phyloP scores from a whole-genome alignment of 345 rosid species.

The Noccaea bulbosa region DNA sequence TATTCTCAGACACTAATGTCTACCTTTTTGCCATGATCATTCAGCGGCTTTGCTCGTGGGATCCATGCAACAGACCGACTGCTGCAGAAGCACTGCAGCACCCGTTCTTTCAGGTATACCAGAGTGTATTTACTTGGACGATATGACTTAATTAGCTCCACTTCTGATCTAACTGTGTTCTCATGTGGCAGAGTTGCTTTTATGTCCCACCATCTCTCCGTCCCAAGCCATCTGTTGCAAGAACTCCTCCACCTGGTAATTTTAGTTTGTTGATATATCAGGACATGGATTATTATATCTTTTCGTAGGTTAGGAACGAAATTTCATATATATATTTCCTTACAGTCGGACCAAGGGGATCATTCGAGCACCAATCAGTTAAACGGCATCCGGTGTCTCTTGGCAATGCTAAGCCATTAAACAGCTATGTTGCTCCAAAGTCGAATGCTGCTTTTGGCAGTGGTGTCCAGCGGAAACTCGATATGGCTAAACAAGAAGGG shows the following conservation, averaged over 20 bases:
- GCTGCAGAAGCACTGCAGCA: slow-evolving; percentile 90
- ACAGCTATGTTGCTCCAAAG: slow-evolving; percentile 53
- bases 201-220: slow-evolving; percentile 93
- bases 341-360: slow-evolving; percentile 61
- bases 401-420: slow-evolving; percentile 56
- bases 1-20: slow-evolving; percentile 1
- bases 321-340: neutral
- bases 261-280: neutral
- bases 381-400: slow-evolving; percentile 57
- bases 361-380: slow-evolving; percentile 59
- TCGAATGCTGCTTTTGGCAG: slow-evolving; percentile 56
- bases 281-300: neutral
- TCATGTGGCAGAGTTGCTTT: slow-evolving; percentile 76
- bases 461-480: slow-evolving; percentile 75
- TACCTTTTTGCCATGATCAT: slow-evolving; percentile 28
- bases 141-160: neutral
- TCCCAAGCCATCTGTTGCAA: slow-evolving; percentile 52
- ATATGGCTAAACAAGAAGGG: slow-evolving; percentile 67
- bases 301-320: slow-evolving; percentile 1
- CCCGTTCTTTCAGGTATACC: slow-evolving; percentile 87
- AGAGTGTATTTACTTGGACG: neutral
- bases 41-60: slow-evolving; percentile 94
- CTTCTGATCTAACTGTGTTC: slow-evolving; percentile 8
- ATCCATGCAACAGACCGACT: slow-evolving; percentile 89
- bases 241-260: slow-evolving; percentile 80